A percentile compares a stretch with the other conserved stretches of the same genome.
Conservation (phyloP, 2,329 filamentous ascomycete species). For the Beauveria sp. region DNA sequence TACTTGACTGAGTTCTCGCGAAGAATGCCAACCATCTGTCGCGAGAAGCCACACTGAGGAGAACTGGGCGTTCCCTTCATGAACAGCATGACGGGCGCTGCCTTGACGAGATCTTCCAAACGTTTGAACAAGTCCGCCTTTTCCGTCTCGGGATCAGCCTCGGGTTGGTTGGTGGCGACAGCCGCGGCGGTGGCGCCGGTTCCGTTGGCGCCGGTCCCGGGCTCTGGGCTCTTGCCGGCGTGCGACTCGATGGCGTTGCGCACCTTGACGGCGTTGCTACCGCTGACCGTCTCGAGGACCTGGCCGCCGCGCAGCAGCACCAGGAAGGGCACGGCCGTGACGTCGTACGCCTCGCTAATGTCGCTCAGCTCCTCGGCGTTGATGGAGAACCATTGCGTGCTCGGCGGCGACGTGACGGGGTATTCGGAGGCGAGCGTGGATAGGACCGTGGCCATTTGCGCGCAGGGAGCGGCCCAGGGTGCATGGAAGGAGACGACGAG, state of each 20-base stretch:
- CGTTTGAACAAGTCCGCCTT: slow-evolving; percentile 83
- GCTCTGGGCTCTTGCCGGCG: slow-evolving; percentile 41
- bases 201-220: slow-evolving; percentile 24
- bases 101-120: slow-evolving; percentile 79
- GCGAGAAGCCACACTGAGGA: slow-evolving; percentile 87
- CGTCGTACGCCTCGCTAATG: slow-evolving; percentile 85
- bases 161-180: slow-evolving; percentile 36
- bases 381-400: slow-evolving; percentile 77
- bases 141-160: slow-evolving; percentile 45
- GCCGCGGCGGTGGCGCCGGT: slow-evolving; percentile 26
- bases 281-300: slow-evolving; percentile 78
- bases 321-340: slow-evolving; percentile 88
- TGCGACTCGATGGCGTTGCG: slow-evolving; percentile 79
- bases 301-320: slow-evolving; percentile 70
- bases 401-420: slow-evolving; percentile 55
- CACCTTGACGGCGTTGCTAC: slow-evolving; percentile 81
- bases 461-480: slow-evolving; percentile 92
- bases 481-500: slow-evolving; percentile 91
- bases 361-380: slow-evolving; percentile 94
- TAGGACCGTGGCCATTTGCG: slow-evolving; percentile 86
- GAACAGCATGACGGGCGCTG: slow-evolving; percentile 95
- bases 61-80: slow-evolving; percentile 92
- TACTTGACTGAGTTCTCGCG: slow-evolving; percentile 90
- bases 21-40: slow-evolving; percentile 79
- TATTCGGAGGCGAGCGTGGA: slow-evolving; percentile 81